A percentile compares a stretch with the other conserved stretches of the same genome.
phyloP scores from a whole-genome alignment of 2,329 filamentous ascomycete genomes.

The Diaporthe australafricana region DNA sequence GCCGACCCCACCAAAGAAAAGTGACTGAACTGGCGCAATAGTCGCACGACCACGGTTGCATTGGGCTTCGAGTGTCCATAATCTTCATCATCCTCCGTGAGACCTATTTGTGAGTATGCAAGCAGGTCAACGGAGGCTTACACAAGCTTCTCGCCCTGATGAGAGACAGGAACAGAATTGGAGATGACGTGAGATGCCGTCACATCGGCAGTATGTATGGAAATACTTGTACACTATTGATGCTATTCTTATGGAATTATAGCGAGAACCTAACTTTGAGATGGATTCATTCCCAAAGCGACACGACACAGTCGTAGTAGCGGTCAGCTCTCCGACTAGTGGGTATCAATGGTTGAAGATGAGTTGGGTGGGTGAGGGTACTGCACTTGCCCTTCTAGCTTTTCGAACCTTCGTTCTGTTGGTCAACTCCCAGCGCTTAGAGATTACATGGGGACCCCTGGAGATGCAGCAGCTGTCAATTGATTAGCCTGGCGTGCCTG shows the following conservation, averaged over 20 bases:
- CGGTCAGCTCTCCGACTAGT: neutral
- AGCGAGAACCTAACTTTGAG: neutral
- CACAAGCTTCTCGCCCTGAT: neutral
- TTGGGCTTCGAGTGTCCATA: conserved; percentile 3
- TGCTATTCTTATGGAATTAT: too few relatives aligned
- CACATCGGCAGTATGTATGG: neutral
- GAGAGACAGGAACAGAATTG: neutral
- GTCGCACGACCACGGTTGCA: neutral
- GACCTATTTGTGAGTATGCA: neutral
- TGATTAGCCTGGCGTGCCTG: neutral
- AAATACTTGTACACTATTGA: neutral
- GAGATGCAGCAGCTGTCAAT: neutral
- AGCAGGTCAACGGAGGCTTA: neutral
- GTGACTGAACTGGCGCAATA: neutral
- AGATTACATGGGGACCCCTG: conserved; percentile 19
- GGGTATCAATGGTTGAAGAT: neutral
- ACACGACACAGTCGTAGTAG: neutral
- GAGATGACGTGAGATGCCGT: neutral
- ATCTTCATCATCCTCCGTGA: neutral
- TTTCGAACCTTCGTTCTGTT: neutral
- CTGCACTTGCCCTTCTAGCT: neutral
- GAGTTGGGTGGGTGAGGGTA: neutral
- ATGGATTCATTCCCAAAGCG: neutral
- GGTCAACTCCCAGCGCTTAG: conserved; percentile 22
- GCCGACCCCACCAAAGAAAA: conserved; percentile 7